Conservation (phyloP, 2,329 filamentous ascomycete species). For the Salinomyces thailandicus region DNA sequence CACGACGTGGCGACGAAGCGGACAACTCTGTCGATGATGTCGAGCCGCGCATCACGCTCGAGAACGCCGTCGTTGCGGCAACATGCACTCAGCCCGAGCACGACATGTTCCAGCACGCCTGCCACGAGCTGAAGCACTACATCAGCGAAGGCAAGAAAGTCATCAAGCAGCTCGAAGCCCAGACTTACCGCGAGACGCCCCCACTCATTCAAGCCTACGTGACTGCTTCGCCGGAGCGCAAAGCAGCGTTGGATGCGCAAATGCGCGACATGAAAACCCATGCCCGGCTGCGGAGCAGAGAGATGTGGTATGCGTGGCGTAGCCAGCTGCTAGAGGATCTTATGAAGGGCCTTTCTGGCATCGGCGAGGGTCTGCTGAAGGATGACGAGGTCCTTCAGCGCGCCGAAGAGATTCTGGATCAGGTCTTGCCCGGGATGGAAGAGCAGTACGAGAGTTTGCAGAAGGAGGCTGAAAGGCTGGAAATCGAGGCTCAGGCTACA, state of each 20-base stretch:
- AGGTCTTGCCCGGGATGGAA: conserved; percentile 54
- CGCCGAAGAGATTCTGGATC: conserved; percentile 58
- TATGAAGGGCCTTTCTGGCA: conserved; percentile 67
- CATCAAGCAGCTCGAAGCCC: conserved; percentile 79
- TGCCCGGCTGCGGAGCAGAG: conserved; percentile 80
- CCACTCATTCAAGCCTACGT: conserved; percentile 87
- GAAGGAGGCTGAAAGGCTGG: conserved; percentile 52
- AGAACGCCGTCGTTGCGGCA: conserved; percentile 74
- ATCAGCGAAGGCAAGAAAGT: conserved; percentile 87
- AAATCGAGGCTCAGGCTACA: conserved; percentile 61
- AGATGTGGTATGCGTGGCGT: conserved; percentile 97
- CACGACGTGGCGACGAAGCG: conserved; percentile 1
- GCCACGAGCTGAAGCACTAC: conserved; percentile 90
- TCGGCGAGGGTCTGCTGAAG: conserved; percentile 62
- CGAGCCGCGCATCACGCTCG: conserved; percentile 39
- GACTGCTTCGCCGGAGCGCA: conserved; percentile 71
- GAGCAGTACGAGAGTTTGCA: conserved; percentile 52
- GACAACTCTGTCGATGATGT: conserved; percentile 21
- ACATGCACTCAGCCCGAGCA: conserved; percentile 88
- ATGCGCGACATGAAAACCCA: conserved; percentile 97
- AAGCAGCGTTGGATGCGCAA: conserved; percentile 83
- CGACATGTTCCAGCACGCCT: conserved; percentile 88
- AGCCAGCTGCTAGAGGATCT: conserved; percentile 77
- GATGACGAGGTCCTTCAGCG: conserved; percentile 59
- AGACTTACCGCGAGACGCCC: conserved; percentile 83